A percentile compares a stretch with the other conserved stretches of the same genome.
These are phyloP conservation scores for Parafenestella ontariensis DNA, from an alignment of 2,329 filamentous ascomycete species.

Conservation along the genomic window DNA sequence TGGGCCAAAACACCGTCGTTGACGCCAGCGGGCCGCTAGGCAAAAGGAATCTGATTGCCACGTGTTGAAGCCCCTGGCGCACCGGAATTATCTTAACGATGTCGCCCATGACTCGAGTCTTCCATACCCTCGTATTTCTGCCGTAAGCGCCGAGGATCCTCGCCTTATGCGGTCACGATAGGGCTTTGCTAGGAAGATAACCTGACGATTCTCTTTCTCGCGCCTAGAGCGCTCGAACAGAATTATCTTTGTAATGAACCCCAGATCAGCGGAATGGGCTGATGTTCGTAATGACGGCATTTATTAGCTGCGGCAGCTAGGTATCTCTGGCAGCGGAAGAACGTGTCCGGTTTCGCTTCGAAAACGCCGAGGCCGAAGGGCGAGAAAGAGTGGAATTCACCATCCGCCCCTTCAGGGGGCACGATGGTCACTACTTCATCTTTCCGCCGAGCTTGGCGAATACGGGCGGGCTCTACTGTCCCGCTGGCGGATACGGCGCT, in stretches of 20 bases:
- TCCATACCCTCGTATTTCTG: slow-evolving; percentile 20
- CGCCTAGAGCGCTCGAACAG: slow-evolving; percentile 14
- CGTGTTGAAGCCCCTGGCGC: slow-evolving; percentile 35
- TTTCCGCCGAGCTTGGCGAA: slow-evolving; percentile 16
- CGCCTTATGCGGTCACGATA: slow-evolving; percentile 15
- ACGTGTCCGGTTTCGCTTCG: slow-evolving; percentile 12
- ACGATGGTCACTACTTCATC: not conserved
- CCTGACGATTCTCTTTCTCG: slow-evolving; percentile 16
- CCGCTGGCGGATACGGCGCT: slow-evolving; percentile 7
- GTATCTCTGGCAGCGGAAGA: slow-evolving; percentile 6
- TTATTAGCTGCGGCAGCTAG: slow-evolving; percentile 21
- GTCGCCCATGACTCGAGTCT: slow-evolving; percentile 37
- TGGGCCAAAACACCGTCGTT: slow-evolving; percentile 20
- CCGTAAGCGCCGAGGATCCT: slow-evolving; percentile 33
- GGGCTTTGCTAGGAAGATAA: slow-evolving; percentile 15
- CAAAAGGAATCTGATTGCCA: slow-evolving; percentile 39
- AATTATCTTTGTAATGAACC: slow-evolving; percentile 4
- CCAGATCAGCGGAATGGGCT: slow-evolving; percentile 21
- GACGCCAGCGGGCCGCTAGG: slow-evolving; percentile 42
- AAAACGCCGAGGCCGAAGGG: slow-evolving; percentile 14
- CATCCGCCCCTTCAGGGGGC: not conserved
- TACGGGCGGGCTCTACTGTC: slow-evolving; percentile 3
- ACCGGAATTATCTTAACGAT: slow-evolving; percentile 32
- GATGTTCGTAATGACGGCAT: slow-evolving; percentile 28
- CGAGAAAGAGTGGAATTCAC: not conserved